These are phyloP conservation scores for Epichloe baconii DNA, from an alignment of 2,329 filamentous ascomycete species.

Conservation along the genomic window DNA sequence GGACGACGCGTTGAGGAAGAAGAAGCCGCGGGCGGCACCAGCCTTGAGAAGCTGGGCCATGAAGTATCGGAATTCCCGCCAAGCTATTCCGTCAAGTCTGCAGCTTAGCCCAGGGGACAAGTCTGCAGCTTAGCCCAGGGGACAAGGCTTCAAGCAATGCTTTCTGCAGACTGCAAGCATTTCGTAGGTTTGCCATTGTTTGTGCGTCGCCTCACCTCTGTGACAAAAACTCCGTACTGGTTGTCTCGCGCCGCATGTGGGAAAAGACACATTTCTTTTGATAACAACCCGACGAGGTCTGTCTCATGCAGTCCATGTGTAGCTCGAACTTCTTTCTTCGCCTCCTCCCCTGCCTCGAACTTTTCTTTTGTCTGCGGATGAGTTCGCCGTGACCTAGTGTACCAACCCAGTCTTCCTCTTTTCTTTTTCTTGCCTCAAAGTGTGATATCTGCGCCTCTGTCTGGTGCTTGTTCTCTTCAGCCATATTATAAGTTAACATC, in stretches of 20 bases:
- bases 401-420: not conserved
- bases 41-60: too few relatives aligned
- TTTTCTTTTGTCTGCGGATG: not conserved
- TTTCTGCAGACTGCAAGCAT: not conserved
- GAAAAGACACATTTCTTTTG: constrained; percentile 1
- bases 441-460: not conserved
- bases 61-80: too few relatives aligned
- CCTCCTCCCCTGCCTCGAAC: not conserved
- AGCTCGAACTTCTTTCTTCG: not conserved
- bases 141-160: not conserved
- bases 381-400: not conserved
- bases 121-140: not conserved
- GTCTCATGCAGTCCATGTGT: not conserved
- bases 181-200: not conserved
- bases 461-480: not conserved
- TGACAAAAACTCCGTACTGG: not conserved
- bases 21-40: too few relatives aligned
- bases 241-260: not conserved
- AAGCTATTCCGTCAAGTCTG: too few relatives aligned
- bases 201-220: not conserved
- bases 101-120: not conserved
- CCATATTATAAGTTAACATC: not conserved
- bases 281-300: not conserved
- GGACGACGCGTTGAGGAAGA: too few relatives aligned
- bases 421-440: not conserved